Evolutionary conservation across 2,329 filamentous ascomycete genomes (phyloP).

Genomic region (Hymenotorrendiella dingleyae): DNA sequence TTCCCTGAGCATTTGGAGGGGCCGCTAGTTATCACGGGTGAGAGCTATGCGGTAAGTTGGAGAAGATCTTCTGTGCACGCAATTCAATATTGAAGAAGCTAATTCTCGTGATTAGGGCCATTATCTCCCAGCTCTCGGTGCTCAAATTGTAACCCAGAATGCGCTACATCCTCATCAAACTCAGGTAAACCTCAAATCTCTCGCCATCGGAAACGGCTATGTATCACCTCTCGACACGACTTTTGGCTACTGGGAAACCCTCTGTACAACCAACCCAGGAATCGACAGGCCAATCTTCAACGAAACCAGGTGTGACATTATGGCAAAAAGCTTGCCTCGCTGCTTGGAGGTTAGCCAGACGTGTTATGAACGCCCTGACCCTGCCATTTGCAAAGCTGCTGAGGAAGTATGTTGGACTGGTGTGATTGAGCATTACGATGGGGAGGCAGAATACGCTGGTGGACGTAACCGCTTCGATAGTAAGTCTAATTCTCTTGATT

Average conservation of each 20-base stretch:
- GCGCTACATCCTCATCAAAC: conserved; percentile 34
- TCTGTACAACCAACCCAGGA: conserved; percentile 41
- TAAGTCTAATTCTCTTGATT: no score
- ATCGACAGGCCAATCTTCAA: conserved; percentile 38
- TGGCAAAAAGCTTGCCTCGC: conserved; percentile 39
- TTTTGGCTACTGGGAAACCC: conserved; percentile 41
- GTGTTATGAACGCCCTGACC: conserved; percentile 36
- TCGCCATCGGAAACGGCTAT: conserved; percentile 42
- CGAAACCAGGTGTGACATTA: conserved; percentile 39
- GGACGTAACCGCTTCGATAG: conserved; percentile 40
- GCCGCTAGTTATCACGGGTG: conserved; percentile 42
- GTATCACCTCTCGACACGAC: conserved; percentile 36
- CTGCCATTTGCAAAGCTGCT: conserved; percentile 36
- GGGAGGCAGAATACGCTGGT: conserved; percentile 34
- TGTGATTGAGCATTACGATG: conserved; percentile 36
- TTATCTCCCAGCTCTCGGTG: conserved; percentile 40
- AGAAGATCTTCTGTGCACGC: no score
- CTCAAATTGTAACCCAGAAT: conserved; percentile 41
- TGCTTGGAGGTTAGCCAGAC: conserved; percentile 37
- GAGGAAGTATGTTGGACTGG: conserved; percentile 33
- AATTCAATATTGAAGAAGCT: no score
- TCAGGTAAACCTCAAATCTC: conserved; percentile 38
- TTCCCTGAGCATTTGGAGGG: conserved; percentile 36
- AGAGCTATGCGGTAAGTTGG: conserved; percentile 39
- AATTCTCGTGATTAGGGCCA: no score